A percentile compares a stretch with the other conserved stretches of the same genome.
These are phyloP conservation scores for Yamadazyma akitaensis DNA, from an alignment of 805 yeast genomes.

Conservation along the genomic window DNA sequence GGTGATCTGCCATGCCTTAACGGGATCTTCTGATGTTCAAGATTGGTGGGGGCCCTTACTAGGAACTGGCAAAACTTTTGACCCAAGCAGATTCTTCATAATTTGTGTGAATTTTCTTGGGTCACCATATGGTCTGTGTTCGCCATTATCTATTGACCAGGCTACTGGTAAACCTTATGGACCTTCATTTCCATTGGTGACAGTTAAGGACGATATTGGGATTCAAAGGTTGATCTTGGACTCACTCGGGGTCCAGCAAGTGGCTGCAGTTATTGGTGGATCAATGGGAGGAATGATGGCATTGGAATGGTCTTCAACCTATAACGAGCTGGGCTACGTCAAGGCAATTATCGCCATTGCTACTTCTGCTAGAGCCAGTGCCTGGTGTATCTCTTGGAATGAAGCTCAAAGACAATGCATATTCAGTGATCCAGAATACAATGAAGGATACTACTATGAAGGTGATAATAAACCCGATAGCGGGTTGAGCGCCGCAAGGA, in stretches of 20 bases:
- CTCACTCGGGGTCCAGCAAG: slow-evolving; percentile 67
- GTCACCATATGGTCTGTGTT: slow-evolving; percentile 93
- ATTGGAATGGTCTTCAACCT: slow-evolving; percentile 71
- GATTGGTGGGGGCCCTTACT: slow-evolving; percentile 99
- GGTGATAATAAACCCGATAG: slow-evolving; percentile 74
- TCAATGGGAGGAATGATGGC: slow-evolving; percentile 99
- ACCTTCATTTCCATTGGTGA: slow-evolving; percentile 90
- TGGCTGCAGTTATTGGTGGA: slow-evolving; percentile 91
- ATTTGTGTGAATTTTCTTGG: slow-evolving; percentile 92
- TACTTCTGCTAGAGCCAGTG: slow-evolving; percentile 90
- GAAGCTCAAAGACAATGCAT: slow-evolving; percentile 97
- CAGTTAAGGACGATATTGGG: slow-evolving; percentile 88
- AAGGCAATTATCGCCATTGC: slow-evolving; percentile 77
- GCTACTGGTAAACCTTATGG: slow-evolving; percentile 77
- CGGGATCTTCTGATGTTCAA: slow-evolving; percentile 91
- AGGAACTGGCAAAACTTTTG: slow-evolving; percentile 85
- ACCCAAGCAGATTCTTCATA: slow-evolving; percentile 81
- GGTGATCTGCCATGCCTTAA: slow-evolving; percentile 92
- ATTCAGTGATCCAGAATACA: slow-evolving; percentile 90
- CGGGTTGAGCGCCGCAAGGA: slow-evolving; percentile 94
- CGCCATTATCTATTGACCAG: slow-evolving; percentile 83
- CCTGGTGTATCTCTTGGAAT: slow-evolving; percentile 99
- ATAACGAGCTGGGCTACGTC: slow-evolving; percentile 65
- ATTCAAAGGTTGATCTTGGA: slow-evolving; percentile 78
- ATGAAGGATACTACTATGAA: slow-evolving; percentile 79